Evolutionary conservation across 495 filamentous ascomycete species (phyloP).

Genomic region (Trichoderma virens): DNA sequence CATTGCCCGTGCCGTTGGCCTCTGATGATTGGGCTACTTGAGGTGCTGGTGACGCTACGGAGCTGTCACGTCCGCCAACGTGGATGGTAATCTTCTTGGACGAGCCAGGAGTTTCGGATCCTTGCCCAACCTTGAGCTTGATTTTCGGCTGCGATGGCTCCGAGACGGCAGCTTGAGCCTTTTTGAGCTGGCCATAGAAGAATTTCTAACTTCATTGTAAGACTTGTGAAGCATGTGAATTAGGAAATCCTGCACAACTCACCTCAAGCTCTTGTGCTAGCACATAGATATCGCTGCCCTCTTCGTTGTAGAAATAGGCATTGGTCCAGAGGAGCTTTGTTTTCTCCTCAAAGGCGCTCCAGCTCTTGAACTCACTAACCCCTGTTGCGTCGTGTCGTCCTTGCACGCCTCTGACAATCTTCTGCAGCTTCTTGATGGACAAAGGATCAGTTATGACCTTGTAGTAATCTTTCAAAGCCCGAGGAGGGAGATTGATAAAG

Average conservation of each 20-base stretch:
- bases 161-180: conserved; percentile 56
- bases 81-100: conserved; percentile 48
- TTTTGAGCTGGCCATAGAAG: conserved; percentile 56
- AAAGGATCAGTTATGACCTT: conserved; percentile 64
- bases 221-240: background rate
- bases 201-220: conserved; percentile 41
- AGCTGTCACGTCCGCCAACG: conserved; percentile 40
- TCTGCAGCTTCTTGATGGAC: conserved; percentile 62
- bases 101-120: conserved; percentile 25
- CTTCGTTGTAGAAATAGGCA: conserved; percentile 81
- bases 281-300: conserved; percentile 67
- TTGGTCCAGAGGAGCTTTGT: conserved; percentile 76
- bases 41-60: conserved; percentile 50
- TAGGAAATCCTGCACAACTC: conserved; percentile 15
- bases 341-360: conserved; percentile 72
- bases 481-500: conserved; percentile 59
- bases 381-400: conserved; percentile 56
- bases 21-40: conserved; percentile 29
- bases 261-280: conserved; percentile 72
- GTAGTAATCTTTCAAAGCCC: conserved; percentile 65
- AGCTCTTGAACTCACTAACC: conserved; percentile 65
- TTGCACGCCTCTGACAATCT: conserved; percentile 59
- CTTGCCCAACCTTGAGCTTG: conserved; percentile 57
- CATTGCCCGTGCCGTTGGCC: conserved; percentile 22
- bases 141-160: conserved; percentile 67